A percentile compares a stretch with the other conserved stretches of the same genome.
These are phyloP conservation scores for Scenedesmus sp. DNA, from an alignment of 163 green algal species.

Conservation along the genomic window DNA sequence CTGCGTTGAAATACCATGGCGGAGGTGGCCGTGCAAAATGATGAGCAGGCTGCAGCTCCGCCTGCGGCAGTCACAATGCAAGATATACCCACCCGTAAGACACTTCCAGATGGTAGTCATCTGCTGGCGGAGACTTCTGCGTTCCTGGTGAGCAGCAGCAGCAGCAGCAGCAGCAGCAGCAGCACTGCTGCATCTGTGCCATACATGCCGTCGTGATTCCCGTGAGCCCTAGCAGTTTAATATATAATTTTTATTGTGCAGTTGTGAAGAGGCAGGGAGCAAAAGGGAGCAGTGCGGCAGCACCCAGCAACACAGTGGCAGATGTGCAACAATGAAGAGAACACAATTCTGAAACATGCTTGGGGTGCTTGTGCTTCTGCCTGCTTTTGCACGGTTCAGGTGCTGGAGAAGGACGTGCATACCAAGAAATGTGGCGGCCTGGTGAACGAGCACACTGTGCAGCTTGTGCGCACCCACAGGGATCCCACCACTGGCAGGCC, in stretches of 20 bases:
- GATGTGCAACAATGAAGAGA: not conserved
- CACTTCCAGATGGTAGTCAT: conserved; percentile 18
- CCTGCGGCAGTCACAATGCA: not conserved
- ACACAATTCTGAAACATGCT: not conserved
- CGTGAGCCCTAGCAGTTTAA: no score
- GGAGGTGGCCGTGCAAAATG: not conserved
- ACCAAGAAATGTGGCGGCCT: not conserved
- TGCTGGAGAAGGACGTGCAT: conserved; percentile 13
- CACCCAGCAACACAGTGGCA: not conserved
- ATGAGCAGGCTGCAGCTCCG: not conserved
- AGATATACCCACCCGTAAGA: not conserved
- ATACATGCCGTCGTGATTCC: no score
- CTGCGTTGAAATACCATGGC: not conserved
- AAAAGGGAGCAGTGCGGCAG: not conserved
- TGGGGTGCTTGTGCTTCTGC: not conserved
- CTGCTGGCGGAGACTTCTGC: conserved; percentile 19
- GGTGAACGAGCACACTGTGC: conserved; percentile 23
- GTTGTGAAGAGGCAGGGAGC: not conserved
- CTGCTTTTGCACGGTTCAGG: not conserved
- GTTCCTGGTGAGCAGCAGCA: conserved; percentile 31
- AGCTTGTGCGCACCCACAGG: conserved; percentile 5
- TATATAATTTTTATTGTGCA: no score
- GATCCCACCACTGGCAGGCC: not conserved
- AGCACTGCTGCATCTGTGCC: not conserved
- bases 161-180: not conserved